Evolutionary conservation across 768 basidiomycete species (phyloP).

Genomic region (Antrodiella citrinella): DNA sequence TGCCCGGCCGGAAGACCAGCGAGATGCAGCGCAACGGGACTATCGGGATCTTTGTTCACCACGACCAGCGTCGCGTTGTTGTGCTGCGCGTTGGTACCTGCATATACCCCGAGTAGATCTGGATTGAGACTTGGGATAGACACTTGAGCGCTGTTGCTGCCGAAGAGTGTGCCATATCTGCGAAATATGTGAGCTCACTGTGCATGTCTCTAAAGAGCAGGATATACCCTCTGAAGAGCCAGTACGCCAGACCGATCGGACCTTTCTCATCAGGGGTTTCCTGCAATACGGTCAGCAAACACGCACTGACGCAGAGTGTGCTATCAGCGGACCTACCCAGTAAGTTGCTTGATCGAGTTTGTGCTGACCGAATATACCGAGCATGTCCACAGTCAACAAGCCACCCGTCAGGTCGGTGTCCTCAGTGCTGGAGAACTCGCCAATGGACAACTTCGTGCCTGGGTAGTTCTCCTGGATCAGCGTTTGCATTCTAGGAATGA

Average conservation of each 20-base stretch:
- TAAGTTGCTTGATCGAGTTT: conserved; percentile 45
- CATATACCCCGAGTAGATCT: conserved; percentile 38
- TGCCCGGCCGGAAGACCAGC: conserved; percentile 37
- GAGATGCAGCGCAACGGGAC: conserved; percentile 32
- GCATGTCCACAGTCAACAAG: conserved; percentile 40
- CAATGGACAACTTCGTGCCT: conserved; percentile 47
- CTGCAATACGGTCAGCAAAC: no score
- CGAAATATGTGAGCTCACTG: neutral
- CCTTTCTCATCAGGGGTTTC: conserved; percentile 33
- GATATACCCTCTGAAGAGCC: conserved; percentile 45
- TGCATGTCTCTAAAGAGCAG: neutral
- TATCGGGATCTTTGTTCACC: conserved; percentile 41
- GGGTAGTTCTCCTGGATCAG: conserved; percentile 43
- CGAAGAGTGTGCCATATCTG: conserved; percentile 41
- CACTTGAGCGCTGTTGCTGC: conserved; percentile 35
- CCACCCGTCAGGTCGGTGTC: conserved; percentile 48
- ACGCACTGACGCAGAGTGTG: no score
- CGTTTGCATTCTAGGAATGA: conserved; percentile 43
- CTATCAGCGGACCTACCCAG: no score
- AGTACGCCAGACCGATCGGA: conserved; percentile 46
- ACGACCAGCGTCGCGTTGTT: conserved; percentile 37
- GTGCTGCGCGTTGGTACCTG: conserved; percentile 25
- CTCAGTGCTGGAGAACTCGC: conserved; percentile 41
- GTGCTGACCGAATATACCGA: conserved; percentile 45
- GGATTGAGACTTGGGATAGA: conserved; percentile 33